phyloP scores from a whole-genome alignment of 2,329 filamentous ascomycete species.

The Truncatella angustata region DNA sequence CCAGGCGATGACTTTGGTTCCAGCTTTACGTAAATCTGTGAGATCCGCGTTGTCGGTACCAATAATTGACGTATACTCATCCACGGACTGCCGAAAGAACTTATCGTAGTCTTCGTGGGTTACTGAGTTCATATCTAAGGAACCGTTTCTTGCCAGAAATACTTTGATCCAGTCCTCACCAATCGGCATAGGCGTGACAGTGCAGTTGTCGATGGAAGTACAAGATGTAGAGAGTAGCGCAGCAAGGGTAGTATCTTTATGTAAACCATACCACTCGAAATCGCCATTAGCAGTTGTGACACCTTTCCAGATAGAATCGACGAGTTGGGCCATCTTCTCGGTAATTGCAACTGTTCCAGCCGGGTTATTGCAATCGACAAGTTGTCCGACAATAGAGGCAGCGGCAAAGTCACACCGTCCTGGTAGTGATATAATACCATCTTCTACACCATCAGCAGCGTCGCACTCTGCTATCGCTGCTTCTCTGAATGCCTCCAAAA shows the following conservation, averaged over 20 bases:
- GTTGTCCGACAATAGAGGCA: neutral
- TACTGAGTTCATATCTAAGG: neutral
- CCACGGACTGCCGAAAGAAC: conserved; percentile 4
- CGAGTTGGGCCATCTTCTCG: neutral
- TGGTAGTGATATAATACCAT: conserved; percentile 31
- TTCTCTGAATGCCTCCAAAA: neutral
- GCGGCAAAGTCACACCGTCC: conserved; percentile 2
- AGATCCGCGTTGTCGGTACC: conserved; percentile 5
- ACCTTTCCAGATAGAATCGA: neutral
- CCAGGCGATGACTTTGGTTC: neutral
- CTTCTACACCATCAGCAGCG: conserved; percentile 35
- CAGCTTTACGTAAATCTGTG: neutral
- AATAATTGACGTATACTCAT: conserved; percentile 5
- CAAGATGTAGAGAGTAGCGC: neutral
- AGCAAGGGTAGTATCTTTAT: neutral
- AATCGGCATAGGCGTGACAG: neutral
- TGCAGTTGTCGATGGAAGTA: conserved; percentile 1
- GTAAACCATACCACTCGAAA: conserved; percentile 1
- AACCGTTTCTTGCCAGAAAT: neutral
- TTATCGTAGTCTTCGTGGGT: neutral
- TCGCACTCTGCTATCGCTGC: conserved; percentile 29
- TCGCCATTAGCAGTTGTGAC: neutral
- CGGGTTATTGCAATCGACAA: neutral
- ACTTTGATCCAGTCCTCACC: neutral
- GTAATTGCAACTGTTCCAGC: neutral